Base-by-base conservation (phyloP, 106 monocot species). In the Allium cepa region DNA sequence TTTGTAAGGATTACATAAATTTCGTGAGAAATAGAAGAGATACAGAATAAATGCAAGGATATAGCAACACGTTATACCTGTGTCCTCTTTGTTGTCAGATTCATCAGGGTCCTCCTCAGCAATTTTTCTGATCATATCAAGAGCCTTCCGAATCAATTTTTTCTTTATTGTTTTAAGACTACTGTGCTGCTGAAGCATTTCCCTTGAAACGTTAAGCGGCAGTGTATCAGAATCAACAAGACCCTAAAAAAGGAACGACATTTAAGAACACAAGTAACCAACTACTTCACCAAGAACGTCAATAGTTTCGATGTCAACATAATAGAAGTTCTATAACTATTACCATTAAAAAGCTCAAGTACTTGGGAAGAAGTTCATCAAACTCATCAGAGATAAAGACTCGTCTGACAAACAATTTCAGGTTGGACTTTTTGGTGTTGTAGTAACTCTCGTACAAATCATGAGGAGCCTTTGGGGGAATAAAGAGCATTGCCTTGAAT, bases 341-440 rank as follows among this genome's bases (percentile, higher is more conserved):
- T 59, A 18, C 59, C 14, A 59, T 9, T 18, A 59, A 59, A 59
- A 99, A 99, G 83, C 73, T 90, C 26, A 99, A 82, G 60, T 84
- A 99, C 77, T 99, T 99, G 7, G 97, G 97, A 64, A 99, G 89
- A 72, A 99, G 92, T 9, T 99, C 97, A 76, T 89, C 87, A 60
- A 99, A 99, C 75, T 99, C 97, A 67, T 99, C 97, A 9, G 97
- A 99, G 64, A 99, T 99, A 78, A 99, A 99, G 57, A 99, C 97
- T n/a, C 97, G 77, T 63, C 97, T 76, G 50, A 99, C 97, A 80
- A 84, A 99, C 62, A 99, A 71, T 75, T 99, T 99, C 72, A 99
- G 79, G 74, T 87, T 99, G 66, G 97, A 85, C 66, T 93, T 92
- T 46, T 90, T 75, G 47, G 60, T 46, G 92, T 99, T 84, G 75